phyloP scores from a whole-genome alignment of 768 basidiomycete genomes.

The Termitomyces sp. region DNA sequence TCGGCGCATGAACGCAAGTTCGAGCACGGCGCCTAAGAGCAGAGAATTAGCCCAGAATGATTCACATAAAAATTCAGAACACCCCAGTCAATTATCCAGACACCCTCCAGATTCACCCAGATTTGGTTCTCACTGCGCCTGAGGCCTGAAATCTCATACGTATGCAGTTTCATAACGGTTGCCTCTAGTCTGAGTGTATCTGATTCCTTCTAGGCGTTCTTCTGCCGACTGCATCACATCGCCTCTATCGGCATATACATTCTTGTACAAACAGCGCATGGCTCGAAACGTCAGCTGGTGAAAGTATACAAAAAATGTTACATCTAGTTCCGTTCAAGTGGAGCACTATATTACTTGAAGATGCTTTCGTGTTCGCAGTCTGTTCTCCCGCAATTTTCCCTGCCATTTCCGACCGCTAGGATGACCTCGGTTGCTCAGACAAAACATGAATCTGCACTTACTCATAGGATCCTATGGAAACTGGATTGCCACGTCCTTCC shows the following conservation, averaged over 20 bases:
- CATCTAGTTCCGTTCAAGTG: background rate
- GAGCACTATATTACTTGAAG: background rate
- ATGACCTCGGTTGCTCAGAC: constrained; percentile 2
- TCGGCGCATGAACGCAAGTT: too few relatives aligned
- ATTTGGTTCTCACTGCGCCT: too few relatives aligned
- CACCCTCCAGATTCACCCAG: too few relatives aligned
- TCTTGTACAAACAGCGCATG: background rate
- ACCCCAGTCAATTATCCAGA: too few relatives aligned
- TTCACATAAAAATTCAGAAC: too few relatives aligned
- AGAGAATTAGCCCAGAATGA: too few relatives aligned
- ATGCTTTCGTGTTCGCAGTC: background rate
- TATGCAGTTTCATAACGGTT: background rate
- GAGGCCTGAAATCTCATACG: too few relatives aligned
- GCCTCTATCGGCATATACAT: background rate
- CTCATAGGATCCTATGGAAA: constrained; percentile 49
- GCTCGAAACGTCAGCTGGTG: background rate
- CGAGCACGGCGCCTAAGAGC: too few relatives aligned
- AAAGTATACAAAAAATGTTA: background rate
- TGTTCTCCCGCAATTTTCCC: background rate
- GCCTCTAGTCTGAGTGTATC: background rate
- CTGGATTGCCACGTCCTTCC: constrained; percentile 52
- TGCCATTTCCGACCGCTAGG: background rate
- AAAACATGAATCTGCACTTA: constrained; percentile 20
- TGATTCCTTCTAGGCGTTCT: background rate
- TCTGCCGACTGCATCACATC: background rate